These are phyloP conservation scores for Byssoonygena ceratinophila DNA, from an alignment of 2,329 filamentous ascomycete species.

Conservation along the genomic window DNA sequence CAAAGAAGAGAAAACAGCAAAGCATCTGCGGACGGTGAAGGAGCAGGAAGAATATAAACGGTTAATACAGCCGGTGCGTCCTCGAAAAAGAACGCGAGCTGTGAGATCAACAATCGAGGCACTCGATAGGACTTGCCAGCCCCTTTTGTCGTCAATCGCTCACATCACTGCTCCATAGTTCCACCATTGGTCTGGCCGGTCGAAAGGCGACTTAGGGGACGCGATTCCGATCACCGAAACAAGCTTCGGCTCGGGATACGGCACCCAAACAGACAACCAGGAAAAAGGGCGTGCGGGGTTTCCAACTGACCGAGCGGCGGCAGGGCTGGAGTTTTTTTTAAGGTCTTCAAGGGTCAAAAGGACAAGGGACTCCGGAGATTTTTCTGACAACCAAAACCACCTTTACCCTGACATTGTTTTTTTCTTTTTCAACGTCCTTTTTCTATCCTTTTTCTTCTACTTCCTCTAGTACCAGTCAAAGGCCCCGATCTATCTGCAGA, in stretches of 20 bases:
- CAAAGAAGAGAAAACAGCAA: too few species aligned
- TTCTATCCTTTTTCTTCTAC: neutral
- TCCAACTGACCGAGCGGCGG: constrained; percentile 6
- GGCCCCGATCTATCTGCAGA: neutral
- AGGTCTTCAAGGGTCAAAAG: neutral
- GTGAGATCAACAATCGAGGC: too few species aligned
- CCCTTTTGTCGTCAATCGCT: neutral
- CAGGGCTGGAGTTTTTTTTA: neutral
- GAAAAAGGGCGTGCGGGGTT: constrained; percentile 8
- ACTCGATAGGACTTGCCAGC: neutral
- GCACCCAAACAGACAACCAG: constrained; percentile 7
- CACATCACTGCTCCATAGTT: too few species aligned
- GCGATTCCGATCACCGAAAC: neutral
- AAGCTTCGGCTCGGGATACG: constrained; percentile 8
- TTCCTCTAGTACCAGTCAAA: neutral
- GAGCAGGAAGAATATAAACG: too few species aligned
- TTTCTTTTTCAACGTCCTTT: neutral
- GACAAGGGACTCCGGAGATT: constrained; percentile 3
- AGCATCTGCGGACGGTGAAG: too few species aligned
- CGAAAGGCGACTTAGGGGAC: neutral
- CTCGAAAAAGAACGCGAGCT: too few species aligned
- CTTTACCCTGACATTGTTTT: constrained; percentile 52
- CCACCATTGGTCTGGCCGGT: neutral
- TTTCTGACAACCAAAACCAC: constrained; percentile 60
- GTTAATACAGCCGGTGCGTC: too few species aligned